Base-by-base conservation (phyloP, 164 flowering plant species). In the Nymphaea colorata region DNA sequence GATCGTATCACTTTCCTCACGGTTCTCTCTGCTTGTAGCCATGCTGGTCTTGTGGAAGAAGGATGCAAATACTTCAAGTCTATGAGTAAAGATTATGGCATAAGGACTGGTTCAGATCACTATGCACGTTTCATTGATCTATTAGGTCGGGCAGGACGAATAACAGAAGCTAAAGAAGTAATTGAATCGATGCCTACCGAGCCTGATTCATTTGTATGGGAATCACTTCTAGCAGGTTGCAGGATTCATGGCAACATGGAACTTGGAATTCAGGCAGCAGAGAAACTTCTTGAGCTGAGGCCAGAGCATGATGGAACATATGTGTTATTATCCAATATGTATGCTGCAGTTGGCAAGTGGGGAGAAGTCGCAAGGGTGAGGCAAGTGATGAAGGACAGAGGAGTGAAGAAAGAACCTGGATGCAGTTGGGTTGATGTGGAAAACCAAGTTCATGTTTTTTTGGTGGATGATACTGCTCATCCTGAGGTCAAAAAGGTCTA, bases 361-460 rank as follows among this genome's bases (percentile, higher is more conserved):
- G 72, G 76, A 65, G 90, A 82, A 66, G 82, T 77, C 64, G 90
- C 89, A 4, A 82, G 74, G 72, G 91, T 85, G 55, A 69, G 97
- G 66, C 83, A 80, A 68, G 55, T 79, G 44, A 87, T 91, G 97
- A 84, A 87, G 73, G 90, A 87, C 25, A 67, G 82, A 67, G 93
- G 93, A 43, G 84, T 91, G 67, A 89, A 86, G 80, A 89, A 89
- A 69, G 91, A 89, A 70, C 96, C 96, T 42, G 97, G 84, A n/a
- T 89, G 97, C 74, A 91, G 97, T 70, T 89, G 96, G 96, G 78
- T 91, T 41, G 88, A 89, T 65, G 87, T 89, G 63, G 91, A 80
- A 14, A 84, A 71, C 75, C 77, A 76, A 72, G 89, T 91, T 7
- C 89, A 89, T 70, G 89, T 86, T 12, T 91, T 91, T 77, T 72